Evolutionary conservation across 495 filamentous ascomycete species (phyloP), one percentile per base, ranked within the genome.

Genomic region (Talaromyces stipitatus): DNA sequence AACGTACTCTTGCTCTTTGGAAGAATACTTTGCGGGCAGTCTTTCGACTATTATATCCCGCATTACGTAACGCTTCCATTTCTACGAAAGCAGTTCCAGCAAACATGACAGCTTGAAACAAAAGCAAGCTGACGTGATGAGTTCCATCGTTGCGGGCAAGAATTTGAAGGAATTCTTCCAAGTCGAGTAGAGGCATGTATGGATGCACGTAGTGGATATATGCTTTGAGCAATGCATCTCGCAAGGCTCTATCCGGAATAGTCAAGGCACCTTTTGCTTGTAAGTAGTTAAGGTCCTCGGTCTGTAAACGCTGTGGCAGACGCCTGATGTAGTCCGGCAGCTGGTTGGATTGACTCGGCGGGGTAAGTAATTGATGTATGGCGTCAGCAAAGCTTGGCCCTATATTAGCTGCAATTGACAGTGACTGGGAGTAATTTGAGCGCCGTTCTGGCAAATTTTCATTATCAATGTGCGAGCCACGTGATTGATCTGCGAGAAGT

Each of bases 191-290:
- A n/a, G 90, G 90, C 89, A 94, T 92, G 68, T 87, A 92, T 4
- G 90, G 89, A 64, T 95, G 85, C 6, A 94, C 90, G 68, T 85
- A 94, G 65, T 92, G 86, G 53, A 91, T 76, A 64, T 90, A 92
- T 20, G 81, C 81, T 58, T 83, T 82, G 4, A 95, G 69, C 24
- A 94, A 71, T 52, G 87, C 90, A 67, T 84, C 89, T 63, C 89
- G 84, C 27, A 92, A 67, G 2, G 65, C 66, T n/a, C 75, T 69
- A 32, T 82, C 78, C 0, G 90, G 90, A 10, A 94, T 74, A 0
- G 81, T 79, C 59, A 95, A 66, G 0, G 88, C 90, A 1, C 87
- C 88, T 71, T 92, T 92, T 62, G 78, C 79, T 28, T 77, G 75
- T 55, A 94, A 78, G 64, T 90, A 92, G 27, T 83, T 76, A 45